These are phyloP conservation scores for Petrea volubilis DNA, from an alignment of 257 asterid species.

Conservation along the genomic window DNA sequence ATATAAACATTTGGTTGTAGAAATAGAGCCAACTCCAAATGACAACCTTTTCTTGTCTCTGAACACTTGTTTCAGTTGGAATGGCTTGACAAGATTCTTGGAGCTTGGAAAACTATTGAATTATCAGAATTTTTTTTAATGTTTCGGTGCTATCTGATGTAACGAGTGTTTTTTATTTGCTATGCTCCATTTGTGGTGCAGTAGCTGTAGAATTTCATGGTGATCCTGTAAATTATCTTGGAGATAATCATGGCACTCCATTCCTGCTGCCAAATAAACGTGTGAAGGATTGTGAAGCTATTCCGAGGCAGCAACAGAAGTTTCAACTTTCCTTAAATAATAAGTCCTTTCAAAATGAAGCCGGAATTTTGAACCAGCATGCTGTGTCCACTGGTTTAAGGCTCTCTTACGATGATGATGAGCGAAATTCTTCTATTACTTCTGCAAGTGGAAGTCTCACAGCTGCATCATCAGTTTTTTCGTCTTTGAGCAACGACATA, in stretches of 20 bases:
- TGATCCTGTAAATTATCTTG: slow-evolving; percentile 63
- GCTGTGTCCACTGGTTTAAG: slow-evolving; percentile 85
- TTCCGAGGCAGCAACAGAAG: slow-evolving; percentile 56
- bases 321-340: slow-evolving; percentile 55
- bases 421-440: slow-evolving; percentile 73
- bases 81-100: too few relatives aligned
- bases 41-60: background rate
- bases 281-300: slow-evolving; percentile 48
- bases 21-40: background rate
- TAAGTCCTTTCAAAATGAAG: slow-evolving; percentile 45
- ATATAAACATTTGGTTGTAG: background rate
- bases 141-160: background rate
- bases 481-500: slow-evolving; percentile 49
- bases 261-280: slow-evolving; percentile 45
- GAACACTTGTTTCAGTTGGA: background rate
- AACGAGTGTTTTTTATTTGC: background rate
- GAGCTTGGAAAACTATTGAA: background rate
- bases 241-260: slow-evolving; percentile 40
- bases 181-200: slow-evolving; percentile 31
- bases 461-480: slow-evolving; percentile 51
- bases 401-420: slow-evolving; percentile 81
- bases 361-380: slow-evolving; percentile 55
- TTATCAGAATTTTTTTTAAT: background rate
- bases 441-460: slow-evolving; percentile 65
- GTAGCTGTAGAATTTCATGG: slow-evolving; percentile 54